Percentiles rank a stretch among this genome's conserved stretches.
Conservation (phyloP, 208 protist species). For the Leishmania martiniquensis region DNA sequence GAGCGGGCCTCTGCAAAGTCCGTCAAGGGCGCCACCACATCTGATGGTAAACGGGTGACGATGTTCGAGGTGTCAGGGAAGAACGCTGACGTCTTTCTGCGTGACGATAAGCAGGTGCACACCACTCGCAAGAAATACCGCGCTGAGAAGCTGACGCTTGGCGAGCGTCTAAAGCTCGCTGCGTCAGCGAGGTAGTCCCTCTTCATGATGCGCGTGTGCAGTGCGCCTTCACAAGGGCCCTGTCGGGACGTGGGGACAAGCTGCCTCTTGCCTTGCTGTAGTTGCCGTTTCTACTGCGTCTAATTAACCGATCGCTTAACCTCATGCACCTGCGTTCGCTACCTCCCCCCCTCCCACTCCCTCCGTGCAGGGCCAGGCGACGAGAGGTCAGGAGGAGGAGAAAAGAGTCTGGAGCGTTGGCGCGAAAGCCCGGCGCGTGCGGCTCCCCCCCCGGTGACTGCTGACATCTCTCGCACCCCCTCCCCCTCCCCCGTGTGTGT, state of each 20-base stretch:
- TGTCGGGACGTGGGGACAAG: background rate
- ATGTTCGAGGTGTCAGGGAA: constrained; percentile 77
- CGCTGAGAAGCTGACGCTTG: constrained; percentile 72
- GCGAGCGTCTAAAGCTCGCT: constrained; percentile 66
- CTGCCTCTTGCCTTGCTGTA: background rate
- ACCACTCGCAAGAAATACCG: constrained; percentile 69
- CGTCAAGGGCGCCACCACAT: background rate
- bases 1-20: constrained; percentile 11
- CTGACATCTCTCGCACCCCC: no score
- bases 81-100: constrained; percentile 50
- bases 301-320: constrained; percentile 8
- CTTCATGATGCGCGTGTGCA: background rate
- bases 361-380: background rate
- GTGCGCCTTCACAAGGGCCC: background rate
- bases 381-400: background rate
- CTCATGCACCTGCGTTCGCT: background rate
- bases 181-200: constrained; percentile 9
- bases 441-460: background rate
- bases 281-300: background rate
- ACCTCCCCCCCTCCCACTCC: background rate
- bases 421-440: background rate
- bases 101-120: constrained; percentile 79
- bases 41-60: constrained; percentile 46
- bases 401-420: background rate
- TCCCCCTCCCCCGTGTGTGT: no score